Evolutionary conservation across 1,139 yeast species (phyloP), one percentile per base, ranked within the genome.

Genomic region (Blastobotrys raffinosifermentans): DNA sequence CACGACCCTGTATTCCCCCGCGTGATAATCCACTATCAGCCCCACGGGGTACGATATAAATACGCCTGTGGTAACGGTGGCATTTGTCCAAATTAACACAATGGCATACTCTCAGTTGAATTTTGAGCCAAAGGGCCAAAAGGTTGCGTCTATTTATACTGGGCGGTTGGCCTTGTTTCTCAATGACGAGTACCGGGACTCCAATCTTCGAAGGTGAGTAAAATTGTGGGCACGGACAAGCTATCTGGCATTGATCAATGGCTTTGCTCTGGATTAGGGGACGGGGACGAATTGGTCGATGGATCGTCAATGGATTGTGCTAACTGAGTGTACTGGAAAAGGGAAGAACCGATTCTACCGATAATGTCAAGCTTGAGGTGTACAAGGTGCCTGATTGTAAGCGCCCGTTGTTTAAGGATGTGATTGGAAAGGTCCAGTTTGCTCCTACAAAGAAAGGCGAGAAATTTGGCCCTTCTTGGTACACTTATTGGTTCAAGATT

Each of bases 381-480:
- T 80, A 75, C 67, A 61, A 73, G 19, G 86, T 82, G 2, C 86
- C 91, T 0, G 79, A 73, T 45, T 67, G 80, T 34, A 58, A 25
- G 11, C 27, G 27, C 7, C 27, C 27, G 7, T n/a, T 25, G 15
- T 25, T 25, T 14, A 67, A 70, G 42, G 82, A 81, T 18, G 77
- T 85, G 31, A 69, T 80, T 45, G 69, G 65, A 25, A 62, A 25
- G 7, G 27, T 25, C n/a, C 66, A 71, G 27, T 82, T 85, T 76
- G 65, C 70, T 39, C 64, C 68, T 11, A 78, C 86, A 18, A 64
- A 69, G 17, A 75, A 76, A 46, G 94, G 94, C 21, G 80, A 82
- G 50, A 66, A 69, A 14, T 86, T 83, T 59, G 96, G 96, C 0
- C 97, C 97, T 2, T 82, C 94, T n/a, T 91, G 97, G 98, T 80